A percentile compares a stretch with the other conserved stretches of the same genome.
phyloP scores from a whole-genome alignment of 2,329 filamentous ascomycete species.

The Epichloe typhina region DNA sequence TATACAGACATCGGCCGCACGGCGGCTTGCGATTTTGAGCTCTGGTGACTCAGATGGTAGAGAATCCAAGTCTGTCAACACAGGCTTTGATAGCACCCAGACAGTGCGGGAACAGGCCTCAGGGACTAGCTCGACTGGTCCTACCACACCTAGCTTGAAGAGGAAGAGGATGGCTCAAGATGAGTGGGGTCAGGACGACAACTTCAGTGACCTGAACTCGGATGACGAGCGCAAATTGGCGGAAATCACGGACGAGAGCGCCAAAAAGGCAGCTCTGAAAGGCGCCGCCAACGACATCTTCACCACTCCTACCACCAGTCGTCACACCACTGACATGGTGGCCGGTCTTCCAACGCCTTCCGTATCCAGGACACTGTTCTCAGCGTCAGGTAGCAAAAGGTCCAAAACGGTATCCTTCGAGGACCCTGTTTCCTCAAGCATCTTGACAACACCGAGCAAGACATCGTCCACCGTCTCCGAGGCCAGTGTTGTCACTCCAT shows the following conservation, averaged over 20 bases:
- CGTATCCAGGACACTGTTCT: slow-evolving; percentile 24
- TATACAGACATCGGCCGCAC: slow-evolving; percentile 13
- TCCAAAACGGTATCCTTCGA: slow-evolving; percentile 21
- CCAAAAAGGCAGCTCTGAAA: slow-evolving; percentile 10
- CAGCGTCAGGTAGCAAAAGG: slow-evolving; percentile 16
- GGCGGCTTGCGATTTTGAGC: slow-evolving; percentile 1
- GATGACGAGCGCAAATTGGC: slow-evolving; percentile 27
- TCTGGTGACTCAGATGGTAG: neutral
- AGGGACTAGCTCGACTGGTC: neutral
- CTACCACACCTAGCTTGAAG: slow-evolving; percentile 12
- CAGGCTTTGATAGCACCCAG: neutral
- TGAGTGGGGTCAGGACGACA: slow-evolving; percentile 13
- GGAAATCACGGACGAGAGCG: slow-evolving; percentile 22
- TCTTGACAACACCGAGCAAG: neutral
- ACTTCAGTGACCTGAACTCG: slow-evolving; percentile 22
- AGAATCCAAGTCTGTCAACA: neutral
- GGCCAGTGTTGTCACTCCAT: neutral
- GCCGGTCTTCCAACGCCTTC: slow-evolving; percentile 20
- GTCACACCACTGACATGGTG: slow-evolving; percentile 10
- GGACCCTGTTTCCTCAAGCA: slow-evolving; percentile 5
- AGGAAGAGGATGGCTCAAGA: slow-evolving; percentile 16
- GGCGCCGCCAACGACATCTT: slow-evolving; percentile 5
- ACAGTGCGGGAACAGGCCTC: neutral
- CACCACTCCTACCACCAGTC: slow-evolving; percentile 15
- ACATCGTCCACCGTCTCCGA: neutral